Evolutionary conservation across 306 rosid genomes (phyloP), one percentile per base, ranked within the genome.

Genomic region (Clitoria ternatea): DNA sequence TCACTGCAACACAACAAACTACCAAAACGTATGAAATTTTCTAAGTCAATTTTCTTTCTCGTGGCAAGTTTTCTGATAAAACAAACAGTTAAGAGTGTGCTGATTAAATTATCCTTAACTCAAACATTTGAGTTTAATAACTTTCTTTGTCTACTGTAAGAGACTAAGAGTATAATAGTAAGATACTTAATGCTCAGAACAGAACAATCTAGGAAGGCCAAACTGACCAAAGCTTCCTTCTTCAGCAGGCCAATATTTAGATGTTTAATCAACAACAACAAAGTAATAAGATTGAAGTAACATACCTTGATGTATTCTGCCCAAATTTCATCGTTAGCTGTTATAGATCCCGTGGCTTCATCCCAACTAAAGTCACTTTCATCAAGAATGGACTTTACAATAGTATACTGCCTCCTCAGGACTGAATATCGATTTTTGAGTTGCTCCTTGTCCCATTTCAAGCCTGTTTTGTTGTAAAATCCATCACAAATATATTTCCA

Each of bases 401-500:
- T 65, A 22, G 61, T 7, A 63, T 86, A 84, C 79, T 83, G 89
- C 79, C 75, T 85, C 77, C 89, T 88, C 85, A 91, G 19, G 47
- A 83, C 92, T 5, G 92, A 82, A 61, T 78, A 73, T 43, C 91
- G 83, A 73, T 88, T 91, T 84, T 88, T 88, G 74, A 88, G 87
- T 67, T 91, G 90, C 39, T 88, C 97, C 83, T 75, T 85, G 65
- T 85, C 96, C 97, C 91, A 91, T 72, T 75, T 80, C 82, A 91
- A 74, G 69, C 85, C 85, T 9, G 92, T 85, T 81, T 63, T 87
- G 71, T 20, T 77, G 70, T 69, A 77, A 71, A 88, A 88, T 54
- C 62, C 92, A 53, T 85, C 89, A 70, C 87, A 83, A n/a, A 91
- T 82, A 70, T 64, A 70, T 67, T 64, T 82, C 91, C 96, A 88